These are phyloP conservation scores for Canna indica DNA, from an alignment of 176 grass and related monocot species.

Conservation along the genomic window DNA sequence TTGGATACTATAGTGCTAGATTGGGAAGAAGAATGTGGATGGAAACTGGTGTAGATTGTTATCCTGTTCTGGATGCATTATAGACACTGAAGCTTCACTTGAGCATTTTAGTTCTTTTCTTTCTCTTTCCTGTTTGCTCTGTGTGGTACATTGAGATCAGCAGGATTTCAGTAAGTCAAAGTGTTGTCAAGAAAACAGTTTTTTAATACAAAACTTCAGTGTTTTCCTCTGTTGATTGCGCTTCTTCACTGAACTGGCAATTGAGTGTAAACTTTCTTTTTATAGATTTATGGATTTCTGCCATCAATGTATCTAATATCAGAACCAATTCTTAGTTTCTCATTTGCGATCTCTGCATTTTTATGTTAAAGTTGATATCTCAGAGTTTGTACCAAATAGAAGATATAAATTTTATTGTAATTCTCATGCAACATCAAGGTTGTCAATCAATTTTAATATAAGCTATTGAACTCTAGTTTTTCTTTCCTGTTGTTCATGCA, in stretches of 20 bases:
- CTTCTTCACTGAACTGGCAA: not conserved
- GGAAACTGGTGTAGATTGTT: not conserved
- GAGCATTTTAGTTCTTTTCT: not conserved
- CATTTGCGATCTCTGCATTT: not conserved
- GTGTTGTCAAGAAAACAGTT: not conserved
- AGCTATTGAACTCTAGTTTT: not conserved
- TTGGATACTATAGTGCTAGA: not conserved
- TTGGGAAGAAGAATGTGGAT: not conserved
- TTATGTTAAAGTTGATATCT: not conserved
- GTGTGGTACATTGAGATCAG: not conserved
- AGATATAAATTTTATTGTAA: not conserved
- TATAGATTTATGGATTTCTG: not conserved
- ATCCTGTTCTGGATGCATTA: not conserved
- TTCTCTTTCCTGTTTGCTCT: not conserved
- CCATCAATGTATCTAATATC: not conserved
- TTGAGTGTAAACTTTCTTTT: not conserved
- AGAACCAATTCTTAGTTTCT: not conserved
- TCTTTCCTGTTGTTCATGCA: not conserved
- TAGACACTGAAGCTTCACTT: not conserved
- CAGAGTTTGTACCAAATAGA: not conserved
- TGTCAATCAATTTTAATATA: not conserved
- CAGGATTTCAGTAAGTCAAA: not conserved
- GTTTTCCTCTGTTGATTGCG: not conserved
- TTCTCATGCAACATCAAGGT: not conserved
- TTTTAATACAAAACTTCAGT: not conserved